A percentile compares a stretch with the other conserved stretches of the same genome.
Evolutionary conservation across 2,329 filamentous ascomycete genomes (phyloP).

Genomic region (Bipolaris zeicola): DNA sequence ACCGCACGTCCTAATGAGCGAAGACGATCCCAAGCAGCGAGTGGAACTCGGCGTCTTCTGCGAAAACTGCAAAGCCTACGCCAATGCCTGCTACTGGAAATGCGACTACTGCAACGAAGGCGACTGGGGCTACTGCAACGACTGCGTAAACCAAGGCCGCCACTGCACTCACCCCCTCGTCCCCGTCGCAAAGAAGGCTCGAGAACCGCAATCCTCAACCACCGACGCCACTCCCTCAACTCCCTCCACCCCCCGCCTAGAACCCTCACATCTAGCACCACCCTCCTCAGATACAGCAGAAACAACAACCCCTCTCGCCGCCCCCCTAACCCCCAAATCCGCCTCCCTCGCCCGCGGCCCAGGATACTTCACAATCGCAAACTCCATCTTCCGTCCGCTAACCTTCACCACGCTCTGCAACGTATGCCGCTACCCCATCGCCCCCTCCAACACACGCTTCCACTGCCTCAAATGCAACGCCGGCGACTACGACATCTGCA

Average conservation of each 20-base stretch:
- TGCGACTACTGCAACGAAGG: slow-evolving; percentile 87
- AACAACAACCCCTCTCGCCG: slow-evolving; percentile 41
- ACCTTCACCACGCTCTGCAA: slow-evolving; percentile 79
- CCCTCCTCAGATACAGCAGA: slow-evolving; percentile 9
- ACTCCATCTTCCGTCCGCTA: slow-evolving; percentile 65
- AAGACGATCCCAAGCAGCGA: slow-evolving; percentile 69
- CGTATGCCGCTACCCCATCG: slow-evolving; percentile 74
- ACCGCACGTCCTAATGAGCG: slow-evolving; percentile 55
- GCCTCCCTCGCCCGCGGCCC: slow-evolving; percentile 49
- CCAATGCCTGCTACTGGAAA: slow-evolving; percentile 88
- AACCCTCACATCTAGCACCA: slow-evolving; percentile 31
- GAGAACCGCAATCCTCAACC: slow-evolving; percentile 13
- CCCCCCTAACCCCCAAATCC: slow-evolving; percentile 50
- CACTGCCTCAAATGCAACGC: slow-evolving; percentile 79
- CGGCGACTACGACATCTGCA: slow-evolving; percentile 89
- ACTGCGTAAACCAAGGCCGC: slow-evolving; percentile 80
- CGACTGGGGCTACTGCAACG: slow-evolving; percentile 92
- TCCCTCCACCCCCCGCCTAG: slow-evolving; percentile 24
- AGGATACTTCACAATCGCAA: slow-evolving; percentile 41
- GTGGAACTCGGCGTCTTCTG: slow-evolving; percentile 86
- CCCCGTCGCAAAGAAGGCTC: slow-evolving; percentile 68
- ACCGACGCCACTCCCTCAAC: slow-evolving; percentile 18
- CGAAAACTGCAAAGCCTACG: slow-evolving; percentile 71
- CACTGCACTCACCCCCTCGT: slow-evolving; percentile 83
- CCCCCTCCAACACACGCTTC: slow-evolving; percentile 70